Evolutionary conservation across 2,329 filamentous ascomycete genomes (phyloP).

Genomic region (Clonostachys sp.): DNA sequence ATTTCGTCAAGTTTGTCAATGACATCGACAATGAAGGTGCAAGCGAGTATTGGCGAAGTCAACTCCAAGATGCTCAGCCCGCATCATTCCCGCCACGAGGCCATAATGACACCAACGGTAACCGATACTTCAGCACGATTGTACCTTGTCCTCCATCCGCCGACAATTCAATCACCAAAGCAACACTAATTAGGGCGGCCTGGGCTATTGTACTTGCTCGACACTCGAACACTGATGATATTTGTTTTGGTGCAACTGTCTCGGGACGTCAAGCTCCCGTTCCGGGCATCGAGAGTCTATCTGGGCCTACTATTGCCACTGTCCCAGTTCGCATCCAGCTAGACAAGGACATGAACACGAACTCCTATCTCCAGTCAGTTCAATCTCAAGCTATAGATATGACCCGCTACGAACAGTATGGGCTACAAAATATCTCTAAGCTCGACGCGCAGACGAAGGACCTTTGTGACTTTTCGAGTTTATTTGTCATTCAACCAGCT

Average conservation of each 20-base stretch:
- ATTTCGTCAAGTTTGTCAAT: constrained; percentile 4
- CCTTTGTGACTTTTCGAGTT: constrained; percentile 11
- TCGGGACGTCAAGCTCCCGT: constrained; percentile 12
- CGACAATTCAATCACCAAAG: constrained; percentile 5
- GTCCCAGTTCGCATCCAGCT: constrained; percentile 6
- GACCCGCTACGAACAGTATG: constrained; percentile 11
- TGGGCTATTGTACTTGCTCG: constrained; percentile 11
- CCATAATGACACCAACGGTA: background rate
- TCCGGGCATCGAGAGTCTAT: constrained; percentile 8
- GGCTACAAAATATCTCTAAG: constrained; percentile 14
- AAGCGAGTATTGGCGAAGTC: background rate
- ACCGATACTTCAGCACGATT: background rate
- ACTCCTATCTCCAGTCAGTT: constrained; percentile 5
- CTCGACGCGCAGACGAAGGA: constrained; percentile 6
- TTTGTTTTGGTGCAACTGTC: constrained; percentile 11
- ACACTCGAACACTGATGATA: constrained; percentile 8
- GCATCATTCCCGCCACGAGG: background rate
- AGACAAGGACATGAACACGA: constrained; percentile 2
- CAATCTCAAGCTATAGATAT: constrained; percentile 10
- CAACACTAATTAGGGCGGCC: constrained; percentile 15
- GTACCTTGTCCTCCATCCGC: background rate
- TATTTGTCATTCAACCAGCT: constrained; percentile 10
- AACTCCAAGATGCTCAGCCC: background rate
- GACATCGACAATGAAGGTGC: background rate
- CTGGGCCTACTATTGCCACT: constrained; percentile 8